Evolutionary conservation across 805 yeast genomes (phyloP).

Genomic region (Schwanniomyces polymorphus): DNA sequence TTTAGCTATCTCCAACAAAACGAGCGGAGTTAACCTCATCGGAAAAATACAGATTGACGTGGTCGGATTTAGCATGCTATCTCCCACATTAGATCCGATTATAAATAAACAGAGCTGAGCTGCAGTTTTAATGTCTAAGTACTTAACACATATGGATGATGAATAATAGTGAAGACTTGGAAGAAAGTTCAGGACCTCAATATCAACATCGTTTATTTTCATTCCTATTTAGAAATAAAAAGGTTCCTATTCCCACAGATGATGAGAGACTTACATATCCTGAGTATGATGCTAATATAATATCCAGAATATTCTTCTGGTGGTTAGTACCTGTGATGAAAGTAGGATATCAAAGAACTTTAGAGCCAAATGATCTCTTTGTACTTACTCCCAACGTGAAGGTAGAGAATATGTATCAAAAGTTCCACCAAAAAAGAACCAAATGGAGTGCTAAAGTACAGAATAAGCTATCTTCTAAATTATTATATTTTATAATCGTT

Average conservation of each 20-base stretch:
- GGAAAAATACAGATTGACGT: no score
- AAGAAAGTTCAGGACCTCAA: neutral
- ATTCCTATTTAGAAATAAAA: constrained; percentile 44
- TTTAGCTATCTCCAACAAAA: neutral
- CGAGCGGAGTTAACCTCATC: no score
- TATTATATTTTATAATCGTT: constrained; percentile 38
- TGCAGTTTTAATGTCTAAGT: neutral
- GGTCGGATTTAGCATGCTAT: neutral
- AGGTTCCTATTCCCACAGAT: constrained; percentile 48
- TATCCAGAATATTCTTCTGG: constrained; percentile 15
- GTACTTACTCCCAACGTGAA: constrained; percentile 9
- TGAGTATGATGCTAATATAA: constrained; percentile 7
- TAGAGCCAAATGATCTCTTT: constrained; percentile 15
- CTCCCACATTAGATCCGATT: neutral
- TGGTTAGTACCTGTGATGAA: constrained; percentile 19
- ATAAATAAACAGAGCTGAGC: neutral
- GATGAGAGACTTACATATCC: constrained; percentile 52
- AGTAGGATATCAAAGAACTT: constrained; percentile 18
- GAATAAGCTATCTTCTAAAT: constrained; percentile 14
- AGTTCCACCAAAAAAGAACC: neutral
- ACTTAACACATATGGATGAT: neutral
- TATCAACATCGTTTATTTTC: constrained; percentile 50
- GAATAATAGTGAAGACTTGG: neutral
- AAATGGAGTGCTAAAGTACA: constrained; percentile 9
- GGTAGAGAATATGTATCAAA: constrained; percentile 10